Base-by-base conservation (phyloP, 805 yeast genomes). In the Metschnikowia henanensis region DNA sequence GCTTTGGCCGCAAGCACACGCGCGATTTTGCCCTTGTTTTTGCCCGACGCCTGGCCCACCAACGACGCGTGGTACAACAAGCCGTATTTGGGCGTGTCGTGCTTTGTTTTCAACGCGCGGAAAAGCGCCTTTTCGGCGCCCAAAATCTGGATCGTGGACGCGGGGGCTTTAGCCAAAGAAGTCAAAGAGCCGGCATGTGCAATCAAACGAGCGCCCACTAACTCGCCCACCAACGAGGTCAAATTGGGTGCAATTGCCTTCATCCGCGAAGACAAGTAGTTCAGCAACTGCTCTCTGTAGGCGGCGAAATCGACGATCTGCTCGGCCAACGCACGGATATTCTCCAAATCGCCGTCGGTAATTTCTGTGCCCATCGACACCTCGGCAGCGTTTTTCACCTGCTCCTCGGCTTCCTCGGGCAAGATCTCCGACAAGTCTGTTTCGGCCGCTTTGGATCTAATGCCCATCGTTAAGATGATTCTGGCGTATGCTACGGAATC, bases 311-410 rank as follows among this genome's bases (percentile, higher is more conserved):
- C 97, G 57, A 92, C 92, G 64, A 94, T 92, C 73, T 94, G 98
- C 50, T 87, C 94, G 56, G 99, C 99, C 58, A 94, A 79, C 50
- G 90, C 84, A 65, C 79, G 79, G 68, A 94, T 92, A 76, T 92
- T 92, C 49, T 79, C 78, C 60, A 94, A 77, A 70, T 94, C 99
- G 54, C 78, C 77, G 49, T 86, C 91, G 45, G 98, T 92, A 68
- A 94, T 92, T 72, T 94, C 99, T 50, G 98, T 94, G 76, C 99
- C 99, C 99, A 94, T 94, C 39, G 98, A 91, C 55, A 94, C 90
- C 77, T 94, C 98, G 56, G 99, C 98, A 56, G 98, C 97, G 45
- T 90, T 70, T 74, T 94, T 94, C 43, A 94, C 91, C 68, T 69
- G 70, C 55, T 70, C 76, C 61, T 71, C 76, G 35, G 61, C 55